Conservation (phyloP, 441 rosid species). For the Populus hybrid region DNA sequence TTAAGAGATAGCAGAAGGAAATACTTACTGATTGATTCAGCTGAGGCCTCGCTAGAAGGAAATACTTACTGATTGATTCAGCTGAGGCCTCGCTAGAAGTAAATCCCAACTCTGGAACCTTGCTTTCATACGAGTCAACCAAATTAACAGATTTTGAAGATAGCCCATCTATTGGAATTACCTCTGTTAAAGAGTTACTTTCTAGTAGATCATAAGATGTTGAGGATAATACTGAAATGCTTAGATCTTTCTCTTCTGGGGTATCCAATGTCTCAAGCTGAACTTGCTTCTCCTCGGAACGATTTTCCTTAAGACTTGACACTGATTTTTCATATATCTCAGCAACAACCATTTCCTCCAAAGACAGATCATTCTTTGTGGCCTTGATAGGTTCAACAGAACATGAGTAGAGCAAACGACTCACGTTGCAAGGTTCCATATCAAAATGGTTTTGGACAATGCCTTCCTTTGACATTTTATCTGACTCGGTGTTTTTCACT, state of each 20-base stretch:
- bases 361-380: constrained; percentile 7
- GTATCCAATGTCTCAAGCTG: constrained; percentile 3
- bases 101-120: constrained; percentile 2
- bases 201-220: not conserved
- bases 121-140: not conserved
- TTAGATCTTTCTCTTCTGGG: not conserved
- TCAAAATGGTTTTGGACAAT: constrained; percentile 10
- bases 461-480: not conserved
- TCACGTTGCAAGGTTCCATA: constrained; percentile 6
- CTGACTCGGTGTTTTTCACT: not conserved
- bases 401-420: constrained; percentile 6
- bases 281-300: not conserved
- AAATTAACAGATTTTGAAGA: constrained; percentile 18
- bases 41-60: constrained; percentile 3
- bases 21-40: constrained; percentile 17
- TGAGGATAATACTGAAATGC: not conserved
- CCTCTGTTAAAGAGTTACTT: not conserved
- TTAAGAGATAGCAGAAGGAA: not conserved
- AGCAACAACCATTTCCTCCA: constrained; percentile 6
- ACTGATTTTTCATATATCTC: not conserved
- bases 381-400: not conserved
- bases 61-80: constrained; percentile 18
- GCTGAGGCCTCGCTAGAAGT: constrained; percentile 5
- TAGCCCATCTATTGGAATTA: not conserved
- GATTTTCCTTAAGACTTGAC: constrained; percentile 3